Conservation (phyloP, 306 rosid species). For the Luffa acutangula region DNA sequence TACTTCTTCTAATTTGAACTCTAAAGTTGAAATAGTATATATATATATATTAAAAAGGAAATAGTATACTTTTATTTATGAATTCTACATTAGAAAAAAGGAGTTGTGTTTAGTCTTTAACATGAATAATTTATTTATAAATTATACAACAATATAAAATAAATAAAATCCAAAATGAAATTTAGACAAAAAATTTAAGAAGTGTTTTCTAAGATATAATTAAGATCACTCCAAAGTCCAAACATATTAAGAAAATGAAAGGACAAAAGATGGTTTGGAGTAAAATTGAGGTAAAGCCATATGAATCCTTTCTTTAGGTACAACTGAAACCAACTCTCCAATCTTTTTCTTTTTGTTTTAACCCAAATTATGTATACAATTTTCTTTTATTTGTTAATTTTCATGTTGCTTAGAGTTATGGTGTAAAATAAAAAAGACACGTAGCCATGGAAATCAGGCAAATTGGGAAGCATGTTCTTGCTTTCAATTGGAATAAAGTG, state of each 20-base stretch:
- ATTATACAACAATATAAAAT: background rate
- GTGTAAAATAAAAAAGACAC: background rate
- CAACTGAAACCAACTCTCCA: background rate
- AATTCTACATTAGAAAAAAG: too few species aligned
- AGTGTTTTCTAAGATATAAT: background rate
- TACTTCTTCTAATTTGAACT: too few species aligned
- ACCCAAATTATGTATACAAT: too few species aligned
- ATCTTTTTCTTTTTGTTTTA: too few species aligned
- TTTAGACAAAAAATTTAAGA: background rate
- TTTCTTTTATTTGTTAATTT: background rate
- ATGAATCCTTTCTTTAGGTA: background rate
- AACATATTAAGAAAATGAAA: background rate
- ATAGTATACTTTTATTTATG: too few species aligned
- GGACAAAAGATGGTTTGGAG: background rate
- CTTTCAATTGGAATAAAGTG: background rate
- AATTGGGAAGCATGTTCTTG: background rate
- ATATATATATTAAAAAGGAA: too few species aligned
- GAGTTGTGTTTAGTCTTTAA: too few species aligned
- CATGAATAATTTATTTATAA: background rate
- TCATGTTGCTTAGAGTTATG: background rate
- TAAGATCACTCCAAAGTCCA: background rate
- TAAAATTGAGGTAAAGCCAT: background rate
- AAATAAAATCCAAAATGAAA: background rate
- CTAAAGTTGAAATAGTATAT: too few species aligned
- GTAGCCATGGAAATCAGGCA: background rate